phyloP scores from a whole-genome alignment of 1,284 basidiomycete species.

The Dichomitus squalens region DNA sequence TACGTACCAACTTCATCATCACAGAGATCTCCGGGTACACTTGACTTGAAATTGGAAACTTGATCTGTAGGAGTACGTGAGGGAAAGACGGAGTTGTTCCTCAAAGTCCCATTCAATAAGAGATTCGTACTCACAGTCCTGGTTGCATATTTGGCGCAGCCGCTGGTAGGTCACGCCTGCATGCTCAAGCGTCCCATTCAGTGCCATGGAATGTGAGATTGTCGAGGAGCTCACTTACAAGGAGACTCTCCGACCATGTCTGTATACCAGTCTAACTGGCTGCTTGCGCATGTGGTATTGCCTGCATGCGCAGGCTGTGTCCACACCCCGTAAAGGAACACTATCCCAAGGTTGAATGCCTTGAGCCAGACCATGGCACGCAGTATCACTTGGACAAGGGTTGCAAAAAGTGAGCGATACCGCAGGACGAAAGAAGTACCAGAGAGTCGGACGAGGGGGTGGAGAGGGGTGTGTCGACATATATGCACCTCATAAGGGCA shows the following conservation, averaged over 20 bases:
- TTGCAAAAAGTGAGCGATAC: too few species aligned
- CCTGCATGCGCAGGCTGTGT: constrained; percentile 3
- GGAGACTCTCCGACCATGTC: constrained; percentile 22
- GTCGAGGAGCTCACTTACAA: constrained; percentile 5
- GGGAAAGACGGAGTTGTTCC: not conserved
- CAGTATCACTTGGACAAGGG: too few species aligned
- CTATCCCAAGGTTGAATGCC: not conserved
- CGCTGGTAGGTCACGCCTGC: constrained; percentile 14
- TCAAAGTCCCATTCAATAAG: not conserved
- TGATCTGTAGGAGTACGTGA: not conserved
- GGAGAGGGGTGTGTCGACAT: too few species aligned
- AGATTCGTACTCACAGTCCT: constrained; percentile 6
- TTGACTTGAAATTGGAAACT: constrained; percentile 11
- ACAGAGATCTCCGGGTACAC: constrained; percentile 13
- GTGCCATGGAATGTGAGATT: not conserved
- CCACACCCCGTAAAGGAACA: not conserved
- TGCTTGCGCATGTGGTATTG: constrained; percentile 20
- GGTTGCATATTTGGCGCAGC: constrained; percentile 15
- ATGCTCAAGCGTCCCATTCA: not conserved
- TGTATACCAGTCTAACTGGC: constrained; percentile 22
- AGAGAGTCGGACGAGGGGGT: too few species aligned
- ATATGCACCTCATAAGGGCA: too few species aligned
- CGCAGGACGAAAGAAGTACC: too few species aligned
- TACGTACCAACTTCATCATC: constrained; percentile 11
- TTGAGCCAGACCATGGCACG: not conserved